Percentiles rank a stretch among this genome's conserved stretches.
phyloP scores from a whole-genome alignment of 352 stramenopile species.

The Phytophthora parvispora region DNA sequence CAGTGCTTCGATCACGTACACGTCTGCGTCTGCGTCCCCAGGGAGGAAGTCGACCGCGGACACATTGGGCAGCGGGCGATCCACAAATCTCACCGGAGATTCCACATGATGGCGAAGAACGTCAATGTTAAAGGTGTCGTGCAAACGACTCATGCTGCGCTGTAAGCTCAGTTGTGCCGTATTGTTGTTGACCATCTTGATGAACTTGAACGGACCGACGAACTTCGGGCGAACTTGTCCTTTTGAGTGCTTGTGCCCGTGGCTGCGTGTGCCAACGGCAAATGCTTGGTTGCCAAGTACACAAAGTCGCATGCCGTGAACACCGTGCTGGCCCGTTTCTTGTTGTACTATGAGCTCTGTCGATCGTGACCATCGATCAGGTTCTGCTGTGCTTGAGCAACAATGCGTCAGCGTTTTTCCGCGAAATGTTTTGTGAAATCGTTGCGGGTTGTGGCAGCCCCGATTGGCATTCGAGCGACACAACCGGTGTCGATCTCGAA shows the following conservation, averaged over 20 bases:
- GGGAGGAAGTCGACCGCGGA: not conserved
- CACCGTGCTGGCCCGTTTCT: not conserved
- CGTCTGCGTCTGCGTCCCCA: not conserved
- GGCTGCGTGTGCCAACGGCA: slow-evolving; percentile 1
- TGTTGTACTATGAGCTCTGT: not conserved
- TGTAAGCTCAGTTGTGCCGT: not conserved
- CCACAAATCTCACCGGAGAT: not conserved
- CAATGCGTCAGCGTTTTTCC: not conserved
- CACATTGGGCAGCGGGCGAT: slow-evolving; percentile 6
- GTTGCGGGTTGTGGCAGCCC: not conserved
- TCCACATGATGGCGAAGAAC: not conserved
- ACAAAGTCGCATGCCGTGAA: not conserved
- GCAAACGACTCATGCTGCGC: not conserved
- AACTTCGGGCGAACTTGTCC: slow-evolving; percentile 4
- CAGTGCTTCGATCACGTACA: not conserved
- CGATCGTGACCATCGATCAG: not conserved
- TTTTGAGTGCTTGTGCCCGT: slow-evolving; percentile 3
- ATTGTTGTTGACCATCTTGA: not conserved
- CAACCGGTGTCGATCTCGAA: slow-evolving; percentile 14
- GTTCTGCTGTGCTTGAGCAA: not conserved
- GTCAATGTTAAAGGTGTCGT: slow-evolving; percentile 8
- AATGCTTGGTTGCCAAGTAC: not conserved
- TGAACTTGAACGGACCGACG: slow-evolving; percentile 6
- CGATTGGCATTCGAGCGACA: slow-evolving; percentile 4
- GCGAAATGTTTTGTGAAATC: not conserved